A percentile compares a stretch with the other conserved stretches of the same genome.
phyloP scores from a whole-genome alignment of 106 monocot species.

The Allium fistulosum region DNA sequence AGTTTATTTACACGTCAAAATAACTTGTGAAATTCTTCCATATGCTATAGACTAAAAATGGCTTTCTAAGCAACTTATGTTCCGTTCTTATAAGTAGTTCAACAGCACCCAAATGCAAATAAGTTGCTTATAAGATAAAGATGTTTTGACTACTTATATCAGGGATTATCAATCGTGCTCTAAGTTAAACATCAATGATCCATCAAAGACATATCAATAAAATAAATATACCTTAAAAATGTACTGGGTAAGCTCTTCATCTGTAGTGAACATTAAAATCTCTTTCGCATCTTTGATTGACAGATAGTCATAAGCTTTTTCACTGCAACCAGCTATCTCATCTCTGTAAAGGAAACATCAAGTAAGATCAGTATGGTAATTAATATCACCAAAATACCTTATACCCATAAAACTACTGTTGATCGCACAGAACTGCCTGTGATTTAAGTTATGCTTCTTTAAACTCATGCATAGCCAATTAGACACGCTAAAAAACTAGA shows the following conservation, averaged over 20 bases:
- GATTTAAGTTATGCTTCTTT: too few species aligned
- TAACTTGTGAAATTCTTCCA: too few species aligned
- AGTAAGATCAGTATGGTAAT: too few species aligned
- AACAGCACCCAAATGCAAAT: too few species aligned
- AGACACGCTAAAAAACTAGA: too few species aligned
- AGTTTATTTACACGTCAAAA: too few species aligned
- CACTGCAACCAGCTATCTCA: conserved; percentile 95
- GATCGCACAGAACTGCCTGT: too few species aligned
- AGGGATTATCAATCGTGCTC: not conserved
- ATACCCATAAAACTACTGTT: too few species aligned
- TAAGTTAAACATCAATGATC: not conserved
- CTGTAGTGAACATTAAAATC: conserved; percentile 81
- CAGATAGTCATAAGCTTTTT: conserved; percentile 91
- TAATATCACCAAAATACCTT: too few species aligned
- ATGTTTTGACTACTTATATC: not conserved
- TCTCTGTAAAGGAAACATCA: conserved; percentile 42
- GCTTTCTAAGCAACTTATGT: not conserved
- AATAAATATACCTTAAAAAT: conserved; percentile 44
- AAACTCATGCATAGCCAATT: too few species aligned
- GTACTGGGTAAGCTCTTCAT: conserved; percentile 69
- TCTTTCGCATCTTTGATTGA: conserved; percentile 66
- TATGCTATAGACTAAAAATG: too few species aligned
- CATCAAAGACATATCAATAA: not conserved
- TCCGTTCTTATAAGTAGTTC: not conserved
- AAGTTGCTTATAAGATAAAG: not conserved